Conservation (phyloP, 225 moss, liverwort and hornwort species). For the Asterella californica region DNA sequence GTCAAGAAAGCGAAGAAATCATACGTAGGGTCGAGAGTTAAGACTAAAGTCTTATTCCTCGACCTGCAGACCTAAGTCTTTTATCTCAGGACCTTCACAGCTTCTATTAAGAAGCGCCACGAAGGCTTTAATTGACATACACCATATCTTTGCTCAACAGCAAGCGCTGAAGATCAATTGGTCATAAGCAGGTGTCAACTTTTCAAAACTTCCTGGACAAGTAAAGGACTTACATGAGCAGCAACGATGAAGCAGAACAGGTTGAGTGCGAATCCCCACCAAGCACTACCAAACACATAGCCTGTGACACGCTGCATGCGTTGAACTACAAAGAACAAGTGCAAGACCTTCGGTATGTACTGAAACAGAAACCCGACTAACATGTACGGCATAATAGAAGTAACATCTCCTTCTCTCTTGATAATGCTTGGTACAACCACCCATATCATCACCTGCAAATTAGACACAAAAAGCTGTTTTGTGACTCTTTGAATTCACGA, state of each 20-base stretch:
- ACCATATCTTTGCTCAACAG: background rate
- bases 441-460: constrained; percentile 65
- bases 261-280: constrained; percentile 80
- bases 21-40: too few species aligned
- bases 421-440: constrained; percentile 57
- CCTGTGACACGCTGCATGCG: constrained; percentile 85
- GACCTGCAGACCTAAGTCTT: too few species aligned
- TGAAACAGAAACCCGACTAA: constrained; percentile 61
- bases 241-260: constrained; percentile 62
- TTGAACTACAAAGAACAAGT: constrained; percentile 55
- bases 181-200: background rate
- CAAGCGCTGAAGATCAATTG: too few species aligned
- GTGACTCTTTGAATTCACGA: background rate
- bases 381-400: constrained; percentile 56
- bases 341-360: constrained; percentile 72
- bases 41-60: too few species aligned
- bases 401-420: constrained; percentile 40
- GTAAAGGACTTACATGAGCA: constrained; percentile 57
- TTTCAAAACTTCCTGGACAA: background rate
- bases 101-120: background rate
- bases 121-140: too few species aligned
- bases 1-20: background rate
- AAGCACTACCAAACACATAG: constrained; percentile 77
- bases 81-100: too few species aligned
- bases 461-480: background rate